Evolutionary conservation across 306 rosid genomes (phyloP), one percentile per base, ranked within the genome.

Genomic region (Prinsepia uniflora): DNA sequence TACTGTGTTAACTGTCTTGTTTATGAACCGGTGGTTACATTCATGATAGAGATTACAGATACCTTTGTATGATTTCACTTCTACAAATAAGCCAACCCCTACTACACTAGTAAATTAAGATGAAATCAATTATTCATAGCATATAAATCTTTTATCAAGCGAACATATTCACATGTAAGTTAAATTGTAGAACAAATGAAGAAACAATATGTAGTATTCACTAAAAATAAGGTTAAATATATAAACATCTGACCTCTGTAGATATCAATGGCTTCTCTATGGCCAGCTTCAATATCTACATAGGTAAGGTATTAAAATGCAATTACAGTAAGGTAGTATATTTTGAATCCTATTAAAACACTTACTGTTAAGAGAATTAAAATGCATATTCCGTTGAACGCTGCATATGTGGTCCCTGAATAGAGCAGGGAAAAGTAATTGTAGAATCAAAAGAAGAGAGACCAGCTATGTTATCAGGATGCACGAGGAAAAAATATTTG

Each of bases 391-490:
- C 86, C 98, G 88, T 83, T 90, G 98, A 71, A 84, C 94, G 70
- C 22, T 90, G 85, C 93, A 90, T 74, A 93, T 90, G 77, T 87
- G 79, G 70, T 92, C 98, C 96, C 98, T 90, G 80, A 82, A 81
- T 30, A 63, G 71, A 75, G 74, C 59, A 71, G 34, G 66, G 48
- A 78, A 39, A 65, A 68, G 67, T 72, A 75, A 70, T 68, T 80
- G 73, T 56, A 76, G 63, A 24, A 24, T 24, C 30, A 24, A 24
- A 24, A 24, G 30, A 24, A 0, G 30, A 24, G 30, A 24, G 30
- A 24, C 30, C 70, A 75, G 62, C 63, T 18, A 36, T n/a, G 10
- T 18, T 9, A 56, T 59, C 44, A 49, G 34, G 49, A 24, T 43
- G 42, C 13, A 43, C 10, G 52, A 19, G 7, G 15, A 11, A 42